Evolutionary conservation across 495 filamentous ascomycete genomes (phyloP).

Genomic region (Penicillium argentinense): DNA sequence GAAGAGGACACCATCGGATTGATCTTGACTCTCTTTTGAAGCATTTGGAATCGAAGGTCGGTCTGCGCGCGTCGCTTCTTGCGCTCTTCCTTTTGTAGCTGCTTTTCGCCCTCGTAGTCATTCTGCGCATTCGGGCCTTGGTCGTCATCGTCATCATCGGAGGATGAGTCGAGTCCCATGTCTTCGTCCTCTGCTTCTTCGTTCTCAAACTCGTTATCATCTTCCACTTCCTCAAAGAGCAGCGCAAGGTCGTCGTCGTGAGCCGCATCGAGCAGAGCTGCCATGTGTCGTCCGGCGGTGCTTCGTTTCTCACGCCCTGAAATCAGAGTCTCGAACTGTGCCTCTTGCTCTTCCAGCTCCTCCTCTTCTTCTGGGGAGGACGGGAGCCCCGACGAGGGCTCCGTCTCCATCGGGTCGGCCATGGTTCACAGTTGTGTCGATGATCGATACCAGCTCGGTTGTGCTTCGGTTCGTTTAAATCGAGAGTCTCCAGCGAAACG

Average conservation of each 20-base stretch:
- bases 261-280: constrained; percentile 72
- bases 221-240: constrained; percentile 81
- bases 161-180: constrained; percentile 77
- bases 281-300: constrained; percentile 84
- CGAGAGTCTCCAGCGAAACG: no score
- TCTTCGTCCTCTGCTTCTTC: constrained; percentile 73
- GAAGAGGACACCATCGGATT: constrained; percentile 55
- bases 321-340: constrained; percentile 70
- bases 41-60: constrained; percentile 48
- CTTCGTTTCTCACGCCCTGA: constrained; percentile 75
- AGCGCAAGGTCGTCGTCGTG: constrained; percentile 77
- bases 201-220: constrained; percentile 77
- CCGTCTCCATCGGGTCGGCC: constrained; percentile 31
- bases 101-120: constrained; percentile 61
- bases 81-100: constrained; percentile 64
- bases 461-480: no score
- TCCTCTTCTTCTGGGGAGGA: constrained; percentile 38
- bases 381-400: constrained; percentile 28
- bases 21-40: constrained; percentile 64
- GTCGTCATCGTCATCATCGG: constrained; percentile 71
- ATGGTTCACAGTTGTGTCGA: constrained; percentile 11
- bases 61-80: constrained; percentile 76
- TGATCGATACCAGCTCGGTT: no score
- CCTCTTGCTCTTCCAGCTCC: constrained; percentile 29
- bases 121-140: constrained; percentile 64